Percentiles rank a stretch among this genome's conserved stretches.
Evolutionary conservation across 192 early-diverging fungal species (phyloP).

Genomic region (Coemansia sp.): DNA sequence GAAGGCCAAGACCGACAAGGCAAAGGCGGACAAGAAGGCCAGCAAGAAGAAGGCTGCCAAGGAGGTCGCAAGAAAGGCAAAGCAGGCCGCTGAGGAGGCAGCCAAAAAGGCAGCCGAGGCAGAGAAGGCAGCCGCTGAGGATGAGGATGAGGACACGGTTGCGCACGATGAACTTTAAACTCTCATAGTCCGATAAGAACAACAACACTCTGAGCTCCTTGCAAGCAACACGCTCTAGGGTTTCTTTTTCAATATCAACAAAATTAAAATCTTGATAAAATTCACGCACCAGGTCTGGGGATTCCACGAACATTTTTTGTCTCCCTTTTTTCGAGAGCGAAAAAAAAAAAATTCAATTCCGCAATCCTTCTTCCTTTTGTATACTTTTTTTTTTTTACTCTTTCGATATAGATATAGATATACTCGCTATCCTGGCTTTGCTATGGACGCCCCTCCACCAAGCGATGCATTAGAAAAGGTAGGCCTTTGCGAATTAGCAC

Average conservation of each 20-base stretch:
- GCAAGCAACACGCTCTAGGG: neutral
- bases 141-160: constrained; percentile 24
- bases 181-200: neutral
- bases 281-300: neutral
- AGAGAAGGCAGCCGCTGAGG: constrained; percentile 24
- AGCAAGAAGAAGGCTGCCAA: constrained; percentile 22
- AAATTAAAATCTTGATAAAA: neutral
- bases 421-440: neutral
- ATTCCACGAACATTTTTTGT: neutral
- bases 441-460: neutral
- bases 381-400: neutral
- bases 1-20: constrained; percentile 5
- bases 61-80: constrained; percentile 15
- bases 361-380: neutral
- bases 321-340: neutral
- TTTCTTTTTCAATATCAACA: neutral
- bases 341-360: neutral
- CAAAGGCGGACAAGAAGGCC: constrained; percentile 20
- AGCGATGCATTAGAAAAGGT: constrained; percentile 16
- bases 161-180: constrained; percentile 53
- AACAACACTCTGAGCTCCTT: neutral
- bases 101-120: constrained; percentile 34
- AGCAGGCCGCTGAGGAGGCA: constrained; percentile 23
- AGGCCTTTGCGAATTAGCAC: neutral
- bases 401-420: neutral